A percentile compares a stretch with the other conserved stretches of the same genome.
Evolutionary conservation across 164 flowering plant species (phyloP).

Genomic region (Houttuynia cordata): DNA sequence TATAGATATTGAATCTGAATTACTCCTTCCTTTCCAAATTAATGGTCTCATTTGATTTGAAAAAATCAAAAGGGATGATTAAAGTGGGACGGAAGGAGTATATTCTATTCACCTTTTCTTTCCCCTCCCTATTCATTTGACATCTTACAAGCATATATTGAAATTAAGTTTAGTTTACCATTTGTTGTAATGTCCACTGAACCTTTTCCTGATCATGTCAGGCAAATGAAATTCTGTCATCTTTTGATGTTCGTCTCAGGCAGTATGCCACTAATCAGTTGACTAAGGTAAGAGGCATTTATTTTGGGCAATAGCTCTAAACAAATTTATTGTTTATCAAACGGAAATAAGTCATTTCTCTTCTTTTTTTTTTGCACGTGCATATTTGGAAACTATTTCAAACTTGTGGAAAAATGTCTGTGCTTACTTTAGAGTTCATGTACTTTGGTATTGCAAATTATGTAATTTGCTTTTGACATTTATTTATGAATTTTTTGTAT

Average conservation of each 20-base stretch:
- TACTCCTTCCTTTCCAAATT: too few relatives aligned
- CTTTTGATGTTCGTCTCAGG: conserved; percentile 94
- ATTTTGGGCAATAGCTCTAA: neutral
- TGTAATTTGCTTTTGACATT: too few relatives aligned
- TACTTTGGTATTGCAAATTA: too few relatives aligned
- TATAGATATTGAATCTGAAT: conserved; percentile 1
- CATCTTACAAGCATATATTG: neutral
- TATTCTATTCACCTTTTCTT: neutral
- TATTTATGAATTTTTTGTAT: neutral
- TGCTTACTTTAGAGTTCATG: too few relatives aligned
- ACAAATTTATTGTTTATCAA: too few relatives aligned
- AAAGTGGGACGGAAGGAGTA: too few relatives aligned
- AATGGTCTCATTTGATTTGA: too few relatives aligned
- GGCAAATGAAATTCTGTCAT: conserved; percentile 95
- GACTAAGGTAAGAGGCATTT: conserved; percentile 50
- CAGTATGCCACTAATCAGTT: conserved; percentile 75
- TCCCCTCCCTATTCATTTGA: neutral
- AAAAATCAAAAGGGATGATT: too few relatives aligned
- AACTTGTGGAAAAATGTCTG: too few relatives aligned
- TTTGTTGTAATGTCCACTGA: neutral
- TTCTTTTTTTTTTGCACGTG: too few relatives aligned
- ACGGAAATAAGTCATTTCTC: too few relatives aligned
- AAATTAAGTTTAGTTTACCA: neutral
- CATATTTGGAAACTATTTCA: too few relatives aligned
- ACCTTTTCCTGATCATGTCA: conserved; percentile 22